Base-by-base conservation (phyloP, 192 early-diverging fungal species). In the Entomortierella lignicola region DNA sequence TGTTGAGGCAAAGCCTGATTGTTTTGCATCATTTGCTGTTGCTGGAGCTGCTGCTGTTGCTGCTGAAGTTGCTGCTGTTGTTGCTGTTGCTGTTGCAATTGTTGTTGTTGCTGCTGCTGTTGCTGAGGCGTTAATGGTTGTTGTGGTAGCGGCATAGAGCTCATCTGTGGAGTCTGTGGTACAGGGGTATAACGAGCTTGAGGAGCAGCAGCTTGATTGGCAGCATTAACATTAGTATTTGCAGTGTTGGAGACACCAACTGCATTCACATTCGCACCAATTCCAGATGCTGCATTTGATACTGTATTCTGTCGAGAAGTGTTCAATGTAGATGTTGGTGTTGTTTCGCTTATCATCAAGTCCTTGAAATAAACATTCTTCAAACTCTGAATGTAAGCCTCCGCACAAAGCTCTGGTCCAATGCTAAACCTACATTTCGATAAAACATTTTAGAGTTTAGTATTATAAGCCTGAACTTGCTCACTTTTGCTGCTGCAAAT, bases 141-240 rank as follows among this genome's bases (percentile, higher is more conserved):
- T 48, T 69, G 75, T 21, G 75, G 75, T 18, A 79, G 52, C 31
- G 60, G 75, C 66, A 65, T 70, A 12, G 60, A 25, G 21, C 75
- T 57, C 75, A 79, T 79, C 25, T 79, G 75, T 26, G 75, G 75
- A 18, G 75, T 79, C 52, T 79, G 75, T 26, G 75, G 75, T 23
- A 68, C 75, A 26, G 75, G 75, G 75, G 75, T 79, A 79, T 66
- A 79, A 23, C 75, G 75, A 2, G 75, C 13, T n/a, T 69, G 75
- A 2, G 73, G 73, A 7, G 73, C 56, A 20, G 63, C 21, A 1
- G 50, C 34, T 17, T 55, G 18, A 13, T 47, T 63, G 21, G 55
- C 23, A 17, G 48, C 8, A 34, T 42, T 65, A 1, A 26, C 39
- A 37, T 39, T 52, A 10, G 58, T 31, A 34, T 51, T 68, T 30